Evolutionary conservation across 805 yeast genomes (phyloP), one percentile per base, ranked within the genome.

Genomic region (Myxozyma geophila): DNA sequence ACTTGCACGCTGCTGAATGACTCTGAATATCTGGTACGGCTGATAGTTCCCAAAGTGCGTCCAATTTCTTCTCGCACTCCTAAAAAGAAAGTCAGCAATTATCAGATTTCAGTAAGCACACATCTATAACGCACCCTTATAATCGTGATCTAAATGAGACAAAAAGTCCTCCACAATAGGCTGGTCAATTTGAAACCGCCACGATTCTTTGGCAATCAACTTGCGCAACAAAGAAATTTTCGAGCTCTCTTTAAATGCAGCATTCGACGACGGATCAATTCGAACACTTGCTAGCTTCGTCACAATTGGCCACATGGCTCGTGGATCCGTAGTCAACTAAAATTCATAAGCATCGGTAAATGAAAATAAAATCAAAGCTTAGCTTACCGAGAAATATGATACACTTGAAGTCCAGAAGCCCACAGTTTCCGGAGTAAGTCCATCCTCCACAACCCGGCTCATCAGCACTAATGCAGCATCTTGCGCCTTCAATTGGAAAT

Each of bases 401-500:
- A 87, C 79, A 55, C 90, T 83, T 0, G 90, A 82, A 41, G 81
- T 80, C 98, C 98, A 95, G 47, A 89, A 85, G 19, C 81, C 83
- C 44, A 81, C 75, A 2, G 87, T 87, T 39, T 92, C 95, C 2
- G 91, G 96, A 0, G 90, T 83, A 60, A 93, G 74, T 52, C 87
- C 90, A 40, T 80, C 76, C 7, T 79, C 77, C 40, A 90, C 78
- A 4, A 86, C 80, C 0, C 72, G 67, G 7, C 60, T 19, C 19
- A 75, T 51, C 9, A 70, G 47, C 0, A 71, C 70, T 47, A 89
- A 73, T 62, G 83, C 84, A 0, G 64, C 69, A 48, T 63, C 62
- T 36, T 52, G 44, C 1, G 60, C 59, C 5, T 54, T 52, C 12
- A 69, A 66, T 1, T 50, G 59, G n/a, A 54, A 51, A n/a, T 48